These are phyloP conservation scores for Klebsormidium nitens DNA, from an alignment of 139 green algal genomes.

Conservation along the genomic window DNA sequence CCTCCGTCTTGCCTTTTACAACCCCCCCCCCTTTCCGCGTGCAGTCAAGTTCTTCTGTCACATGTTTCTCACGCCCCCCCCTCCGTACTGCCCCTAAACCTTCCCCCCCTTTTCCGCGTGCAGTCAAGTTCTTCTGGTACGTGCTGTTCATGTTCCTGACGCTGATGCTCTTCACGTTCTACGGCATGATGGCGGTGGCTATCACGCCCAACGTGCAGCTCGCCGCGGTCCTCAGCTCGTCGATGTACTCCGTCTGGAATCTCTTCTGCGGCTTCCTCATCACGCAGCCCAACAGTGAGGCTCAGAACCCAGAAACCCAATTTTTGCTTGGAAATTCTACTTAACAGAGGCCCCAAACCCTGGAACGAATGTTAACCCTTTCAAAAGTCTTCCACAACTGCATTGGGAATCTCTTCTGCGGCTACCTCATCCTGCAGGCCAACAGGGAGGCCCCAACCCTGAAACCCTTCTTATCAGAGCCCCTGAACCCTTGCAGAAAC, in stretches of 20 bases:
- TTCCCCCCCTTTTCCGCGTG: slow-evolving; percentile 9
- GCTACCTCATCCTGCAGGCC: too few species aligned
- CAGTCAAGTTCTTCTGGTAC: slow-evolving; percentile 60
- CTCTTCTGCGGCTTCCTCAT: slow-evolving; percentile 37
- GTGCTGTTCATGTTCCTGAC: slow-evolving; percentile 54
- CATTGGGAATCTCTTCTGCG: too few species aligned
- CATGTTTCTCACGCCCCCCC: slow-evolving; percentile 16
- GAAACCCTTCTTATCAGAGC: too few species aligned
- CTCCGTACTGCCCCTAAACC: slow-evolving; percentile 4
- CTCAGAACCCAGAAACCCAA: slow-evolving; percentile 3
- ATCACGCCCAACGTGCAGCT: slow-evolving; percentile 49
- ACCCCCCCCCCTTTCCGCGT: not conserved
- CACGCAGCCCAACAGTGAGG: not conserved
- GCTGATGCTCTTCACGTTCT: slow-evolving; percentile 54
- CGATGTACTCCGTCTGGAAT: slow-evolving; percentile 33
- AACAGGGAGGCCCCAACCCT: too few species aligned
- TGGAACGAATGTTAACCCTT: too few species aligned
- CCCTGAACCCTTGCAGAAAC: too few species aligned
- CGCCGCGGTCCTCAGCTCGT: slow-evolving; percentile 17
- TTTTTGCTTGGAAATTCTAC: too few species aligned
- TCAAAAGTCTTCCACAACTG: too few species aligned
- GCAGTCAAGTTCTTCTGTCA: slow-evolving; percentile 42
- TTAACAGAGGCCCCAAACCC: too few species aligned
- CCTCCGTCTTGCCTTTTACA: slow-evolving; percentile 9
- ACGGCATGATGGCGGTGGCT: slow-evolving; percentile 48